These are phyloP conservation scores for Quercus robur DNA, from an alignment of 306 rosid species.

Conservation along the genomic window DNA sequence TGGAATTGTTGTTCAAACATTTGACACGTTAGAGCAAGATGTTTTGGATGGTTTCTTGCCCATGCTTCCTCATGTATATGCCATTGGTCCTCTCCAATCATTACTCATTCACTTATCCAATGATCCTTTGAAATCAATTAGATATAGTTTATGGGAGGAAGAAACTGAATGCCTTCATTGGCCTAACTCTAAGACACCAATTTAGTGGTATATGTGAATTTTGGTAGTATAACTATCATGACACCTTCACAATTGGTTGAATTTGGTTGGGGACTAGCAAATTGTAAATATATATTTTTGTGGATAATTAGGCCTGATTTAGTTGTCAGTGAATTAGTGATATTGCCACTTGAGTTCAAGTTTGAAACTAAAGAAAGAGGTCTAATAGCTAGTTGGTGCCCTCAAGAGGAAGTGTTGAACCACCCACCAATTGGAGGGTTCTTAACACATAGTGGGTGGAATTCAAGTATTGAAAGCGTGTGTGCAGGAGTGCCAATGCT, in stretches of 20 bases:
- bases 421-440: constrained; percentile 4
- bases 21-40: background rate
- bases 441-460: background rate
- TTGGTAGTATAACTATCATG: background rate
- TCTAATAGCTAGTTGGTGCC: constrained; percentile 1
- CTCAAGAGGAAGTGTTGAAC: background rate
- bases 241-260: too few relatives aligned
- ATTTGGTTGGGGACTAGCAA: background rate
- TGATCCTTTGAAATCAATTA: background rate
- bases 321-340: background rate
- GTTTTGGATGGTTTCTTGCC: background rate
- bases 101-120: background rate
- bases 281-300: background rate
- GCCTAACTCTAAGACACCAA: background rate
- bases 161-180: constrained; percentile 3
- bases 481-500: background rate
- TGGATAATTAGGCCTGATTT: constrained; percentile 5
- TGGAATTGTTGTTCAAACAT: background rate
- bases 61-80: background rate
- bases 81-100: constrained; percentile 1
- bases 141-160: constrained; percentile 2
- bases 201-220: background rate
- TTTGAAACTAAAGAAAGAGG: constrained; percentile 5
- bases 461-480: background rate
- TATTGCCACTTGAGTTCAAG: background rate